These are phyloP conservation scores for Tuber melanosporum DNA, from an alignment of 495 filamentous ascomycete species.

Conservation along the genomic window DNA sequence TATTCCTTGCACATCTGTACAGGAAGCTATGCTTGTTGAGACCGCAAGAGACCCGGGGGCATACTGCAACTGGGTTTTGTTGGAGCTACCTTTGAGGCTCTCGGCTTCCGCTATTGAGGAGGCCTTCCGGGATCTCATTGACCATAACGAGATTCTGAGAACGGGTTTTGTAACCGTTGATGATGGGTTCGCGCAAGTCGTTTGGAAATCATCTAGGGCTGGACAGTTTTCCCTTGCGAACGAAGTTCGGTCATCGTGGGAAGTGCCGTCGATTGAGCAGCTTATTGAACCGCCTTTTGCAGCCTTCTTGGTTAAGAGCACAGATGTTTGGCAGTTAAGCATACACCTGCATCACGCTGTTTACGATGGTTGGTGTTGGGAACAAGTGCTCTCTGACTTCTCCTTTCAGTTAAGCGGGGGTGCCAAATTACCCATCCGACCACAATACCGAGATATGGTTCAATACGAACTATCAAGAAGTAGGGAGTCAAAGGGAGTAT, in stretches of 20 bases:
- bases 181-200: slow-evolving; percentile 54
- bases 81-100: slow-evolving; percentile 47
- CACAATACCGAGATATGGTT: slow-evolving; percentile 51
- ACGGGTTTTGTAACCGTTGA: slow-evolving; percentile 58
- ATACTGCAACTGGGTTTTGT: slow-evolving; percentile 70
- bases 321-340: slow-evolving; percentile 36
- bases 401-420: slow-evolving; percentile 43
- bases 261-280: slow-evolving; percentile 12
- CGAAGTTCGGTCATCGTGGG: slow-evolving; percentile 35
- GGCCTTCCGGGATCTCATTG: slow-evolving; percentile 49
- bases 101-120: slow-evolving; percentile 42
- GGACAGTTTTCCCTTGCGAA: slow-evolving; percentile 46
- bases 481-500: slow-evolving; percentile 36
- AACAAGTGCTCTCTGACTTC: slow-evolving; percentile 62
- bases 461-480: slow-evolving; percentile 41
- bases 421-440: slow-evolving; percentile 41
- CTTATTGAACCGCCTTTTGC: slow-evolving; percentile 53
- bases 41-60: slow-evolving; percentile 51
- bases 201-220: slow-evolving; percentile 51
- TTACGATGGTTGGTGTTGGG: slow-evolving; percentile 81
- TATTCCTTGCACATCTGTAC: slow-evolving; percentile 60
- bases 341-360: slow-evolving; percentile 66
- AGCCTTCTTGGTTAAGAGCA: slow-evolving; percentile 47
- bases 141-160: slow-evolving; percentile 59
- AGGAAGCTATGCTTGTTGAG: slow-evolving; percentile 70